Evolutionary conservation across 192 early-diverging fungal species (phyloP).

Genomic region (Podila horticola): DNA sequence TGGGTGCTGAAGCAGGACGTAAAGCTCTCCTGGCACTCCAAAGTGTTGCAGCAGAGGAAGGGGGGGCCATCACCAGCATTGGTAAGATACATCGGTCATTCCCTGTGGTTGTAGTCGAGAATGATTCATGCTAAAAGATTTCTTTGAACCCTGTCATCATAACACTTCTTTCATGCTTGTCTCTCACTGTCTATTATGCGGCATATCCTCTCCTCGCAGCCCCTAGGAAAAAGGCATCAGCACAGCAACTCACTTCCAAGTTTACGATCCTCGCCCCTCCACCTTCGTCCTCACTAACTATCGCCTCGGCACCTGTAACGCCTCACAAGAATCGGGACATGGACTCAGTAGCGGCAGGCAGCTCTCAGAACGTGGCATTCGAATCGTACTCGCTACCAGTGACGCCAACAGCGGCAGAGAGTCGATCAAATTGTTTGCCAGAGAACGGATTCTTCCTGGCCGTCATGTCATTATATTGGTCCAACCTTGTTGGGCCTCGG

Average conservation of each 20-base stretch:
- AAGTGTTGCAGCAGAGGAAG: constrained; percentile 47
- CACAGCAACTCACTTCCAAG: constrained; percentile 44
- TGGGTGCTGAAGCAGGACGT: constrained; percentile 45
- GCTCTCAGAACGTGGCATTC: constrained; percentile 23
- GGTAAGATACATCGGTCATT: constrained; percentile 10
- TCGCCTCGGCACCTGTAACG: constrained; percentile 44
- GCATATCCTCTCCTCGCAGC: not conserved
- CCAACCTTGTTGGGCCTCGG: constrained; percentile 63
- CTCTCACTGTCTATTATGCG: not conserved
- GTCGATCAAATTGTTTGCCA: constrained; percentile 48
- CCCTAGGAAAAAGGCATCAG: constrained; percentile 39
- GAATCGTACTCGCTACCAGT: constrained; percentile 45
- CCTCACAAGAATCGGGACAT: constrained; percentile 22
- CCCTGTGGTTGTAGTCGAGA: not conserved
- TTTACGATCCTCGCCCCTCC: constrained; percentile 45
- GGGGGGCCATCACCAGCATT: constrained; percentile 22
- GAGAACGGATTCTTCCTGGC: constrained; percentile 63
- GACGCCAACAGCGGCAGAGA: constrained; percentile 42
- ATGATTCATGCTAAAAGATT: not conserved
- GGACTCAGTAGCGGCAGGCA: constrained; percentile 14
- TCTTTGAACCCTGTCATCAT: constrained; percentile 3
- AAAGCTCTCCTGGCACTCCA: constrained; percentile 43
- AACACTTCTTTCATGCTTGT: too few species aligned
- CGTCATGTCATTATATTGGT: constrained; percentile 63
- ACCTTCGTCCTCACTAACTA: constrained; percentile 20